Evolutionary conservation across 2,329 filamentous ascomycete genomes (phyloP).

Genomic region (Blastomyces silverae): DNA sequence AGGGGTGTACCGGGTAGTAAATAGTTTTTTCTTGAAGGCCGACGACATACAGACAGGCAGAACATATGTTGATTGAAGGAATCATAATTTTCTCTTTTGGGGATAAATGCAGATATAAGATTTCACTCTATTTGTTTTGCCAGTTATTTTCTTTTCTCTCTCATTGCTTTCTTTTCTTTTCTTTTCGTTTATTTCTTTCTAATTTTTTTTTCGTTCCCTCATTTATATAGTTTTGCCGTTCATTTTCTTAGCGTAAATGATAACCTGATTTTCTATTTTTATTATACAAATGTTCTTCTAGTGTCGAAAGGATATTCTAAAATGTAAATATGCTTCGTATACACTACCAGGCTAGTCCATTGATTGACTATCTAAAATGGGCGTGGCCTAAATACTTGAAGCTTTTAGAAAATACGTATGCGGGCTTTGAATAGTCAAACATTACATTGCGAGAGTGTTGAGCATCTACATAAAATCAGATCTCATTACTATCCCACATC

Average conservation of each 20-base stretch:
- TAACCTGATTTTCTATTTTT: background rate
- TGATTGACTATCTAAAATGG: background rate
- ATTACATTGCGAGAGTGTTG: background rate
- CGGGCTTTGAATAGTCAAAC: background rate
- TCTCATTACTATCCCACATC: background rate
- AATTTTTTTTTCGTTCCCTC: background rate
- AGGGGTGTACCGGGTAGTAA: constrained; percentile 10
- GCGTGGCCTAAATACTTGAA: background rate
- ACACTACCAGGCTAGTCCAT: background rate
- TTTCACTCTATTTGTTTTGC: constrained; percentile 14
- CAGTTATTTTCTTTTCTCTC: background rate
- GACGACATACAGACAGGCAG: background rate
- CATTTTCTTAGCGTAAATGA: constrained; percentile 4
- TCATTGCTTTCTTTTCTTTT: background rate
- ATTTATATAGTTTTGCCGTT: constrained; percentile 3
- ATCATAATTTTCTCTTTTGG: background rate
- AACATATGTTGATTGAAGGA: background rate
- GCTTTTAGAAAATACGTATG: background rate
- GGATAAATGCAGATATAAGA: constrained; percentile 33
- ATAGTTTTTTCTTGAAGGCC: background rate
- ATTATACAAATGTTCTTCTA: background rate
- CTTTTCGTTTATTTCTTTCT: background rate
- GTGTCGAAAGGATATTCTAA: background rate
- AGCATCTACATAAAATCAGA: background rate
- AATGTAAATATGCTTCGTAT: background rate